Conservation (phyloP, 805 yeast genomes). For the Barnettozyma botsteinii region DNA sequence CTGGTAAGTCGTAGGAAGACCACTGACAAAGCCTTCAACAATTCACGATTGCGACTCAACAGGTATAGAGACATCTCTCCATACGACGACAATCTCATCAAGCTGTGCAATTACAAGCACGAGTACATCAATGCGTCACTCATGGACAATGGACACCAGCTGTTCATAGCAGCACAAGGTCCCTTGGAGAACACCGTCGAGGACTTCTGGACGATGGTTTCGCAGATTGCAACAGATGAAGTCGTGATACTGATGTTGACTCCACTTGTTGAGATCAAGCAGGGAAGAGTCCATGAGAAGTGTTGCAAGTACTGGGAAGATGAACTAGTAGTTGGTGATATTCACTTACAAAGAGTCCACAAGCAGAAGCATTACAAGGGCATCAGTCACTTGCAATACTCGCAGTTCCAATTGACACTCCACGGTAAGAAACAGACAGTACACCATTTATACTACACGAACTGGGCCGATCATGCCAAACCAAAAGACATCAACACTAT, state of each 20-base stretch:
- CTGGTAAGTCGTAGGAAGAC: neutral
- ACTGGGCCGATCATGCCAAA: slow-evolving; percentile 82
- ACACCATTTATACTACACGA: slow-evolving; percentile 64
- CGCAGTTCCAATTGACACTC: slow-evolving; percentile 26
- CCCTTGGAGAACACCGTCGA: slow-evolving; percentile 68
- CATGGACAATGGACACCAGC: slow-evolving; percentile 14
- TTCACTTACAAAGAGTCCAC: neutral
- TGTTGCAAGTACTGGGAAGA: slow-evolving; percentile 80
- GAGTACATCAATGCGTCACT: slow-evolving; percentile 24
- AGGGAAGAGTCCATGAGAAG: slow-evolving; percentile 47
- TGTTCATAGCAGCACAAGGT: slow-evolving; percentile 70
- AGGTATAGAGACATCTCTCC: slow-evolving; percentile 62
- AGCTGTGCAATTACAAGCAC: slow-evolving; percentile 27
- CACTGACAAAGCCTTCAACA: neutral
- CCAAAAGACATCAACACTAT: slow-evolving; percentile 38
- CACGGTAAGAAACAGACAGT: slow-evolving; percentile 26
- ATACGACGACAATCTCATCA: slow-evolving; percentile 54
- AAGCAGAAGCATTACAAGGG: slow-evolving; percentile 4
- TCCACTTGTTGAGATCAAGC: slow-evolving; percentile 54
- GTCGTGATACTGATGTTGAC: slow-evolving; percentile 70
- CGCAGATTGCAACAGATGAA: slow-evolving; percentile 52
- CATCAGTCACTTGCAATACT: slow-evolving; percentile 17
- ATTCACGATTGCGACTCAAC: slow-evolving; percentile 30
- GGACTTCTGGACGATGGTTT: slow-evolving; percentile 88
- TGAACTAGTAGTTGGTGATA: slow-evolving; percentile 20